Percentiles rank a stretch among this genome's conserved stretches.
phyloP scores from a whole-genome alignment of 2,329 filamentous ascomycete genomes.

The Xylaria sp. region DNA sequence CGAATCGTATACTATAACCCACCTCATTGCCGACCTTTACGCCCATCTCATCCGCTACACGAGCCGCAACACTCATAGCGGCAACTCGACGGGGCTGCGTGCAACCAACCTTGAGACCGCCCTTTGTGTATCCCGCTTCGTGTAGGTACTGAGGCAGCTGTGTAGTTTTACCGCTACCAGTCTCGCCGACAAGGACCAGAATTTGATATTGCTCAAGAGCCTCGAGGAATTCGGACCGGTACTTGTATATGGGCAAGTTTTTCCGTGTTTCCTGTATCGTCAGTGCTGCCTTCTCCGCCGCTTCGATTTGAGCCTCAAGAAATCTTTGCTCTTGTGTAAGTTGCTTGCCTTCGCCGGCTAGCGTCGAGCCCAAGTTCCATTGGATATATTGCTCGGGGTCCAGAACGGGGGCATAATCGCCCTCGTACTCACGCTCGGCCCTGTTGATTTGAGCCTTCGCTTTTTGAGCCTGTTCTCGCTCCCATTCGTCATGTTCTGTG shows the following conservation, averaged over 20 bases:
- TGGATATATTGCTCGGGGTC: slow-evolving; percentile 88
- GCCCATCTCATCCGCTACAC: slow-evolving; percentile 93
- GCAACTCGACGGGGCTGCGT: slow-evolving; percentile 95
- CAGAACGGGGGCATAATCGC: slow-evolving; percentile 91
- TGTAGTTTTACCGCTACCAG: slow-evolving; percentile 93
- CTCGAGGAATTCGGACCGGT: slow-evolving; percentile 82
- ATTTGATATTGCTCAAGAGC: slow-evolving; percentile 87
- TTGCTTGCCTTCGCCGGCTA: slow-evolving; percentile 73
- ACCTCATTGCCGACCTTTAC: slow-evolving; percentile 90
- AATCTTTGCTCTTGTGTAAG: slow-evolving; percentile 80
- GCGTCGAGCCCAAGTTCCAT: slow-evolving; percentile 76
- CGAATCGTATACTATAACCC: slow-evolving; percentile 93
- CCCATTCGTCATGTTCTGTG: slow-evolving; percentile 96
- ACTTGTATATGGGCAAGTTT: slow-evolving; percentile 87
- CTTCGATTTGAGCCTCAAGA: slow-evolving; percentile 81
- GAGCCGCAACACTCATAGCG: slow-evolving; percentile 95
- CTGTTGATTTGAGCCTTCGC: slow-evolving; percentile 84
- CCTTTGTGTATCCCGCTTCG: slow-evolving; percentile 87
- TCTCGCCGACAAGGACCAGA: slow-evolving; percentile 91
- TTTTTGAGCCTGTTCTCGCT: slow-evolving; percentile 84
- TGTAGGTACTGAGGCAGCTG: slow-evolving; percentile 93
- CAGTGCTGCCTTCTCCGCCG: slow-evolving; percentile 84
- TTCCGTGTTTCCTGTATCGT: slow-evolving; percentile 92
- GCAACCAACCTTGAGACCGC: slow-evolving; percentile 84
- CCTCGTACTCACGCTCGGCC: slow-evolving; percentile 75